These are phyloP conservation scores for Coemansia sp. DNA, from an alignment of 192 early-diverging fungal species.

Conservation along the genomic window DNA sequence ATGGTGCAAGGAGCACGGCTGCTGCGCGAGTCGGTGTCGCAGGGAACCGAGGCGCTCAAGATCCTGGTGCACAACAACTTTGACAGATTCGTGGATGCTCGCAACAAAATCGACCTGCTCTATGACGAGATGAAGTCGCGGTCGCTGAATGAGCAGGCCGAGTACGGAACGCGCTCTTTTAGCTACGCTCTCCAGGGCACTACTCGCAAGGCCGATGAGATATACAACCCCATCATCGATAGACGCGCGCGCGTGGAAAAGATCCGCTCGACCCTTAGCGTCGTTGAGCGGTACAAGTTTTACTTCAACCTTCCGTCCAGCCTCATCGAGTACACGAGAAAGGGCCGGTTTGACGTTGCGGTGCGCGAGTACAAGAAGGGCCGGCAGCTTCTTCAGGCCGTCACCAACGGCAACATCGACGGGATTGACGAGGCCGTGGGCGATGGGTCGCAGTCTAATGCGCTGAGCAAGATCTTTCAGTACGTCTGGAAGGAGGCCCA, in stretches of 20 bases:
- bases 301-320: conserved; percentile 95
- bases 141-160: conserved; percentile 73
- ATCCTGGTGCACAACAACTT: conserved; percentile 93
- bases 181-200: conserved; percentile 64
- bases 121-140: conserved; percentile 89
- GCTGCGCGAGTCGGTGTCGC: conserved; percentile 68
- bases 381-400: conserved; percentile 66
- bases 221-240: conserved; percentile 85
- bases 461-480: conserved; percentile 78
- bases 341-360: conserved; percentile 84
- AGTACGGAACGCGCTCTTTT: conserved; percentile 78
- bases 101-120: conserved; percentile 90
- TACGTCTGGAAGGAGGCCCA: conserved; percentile 93
- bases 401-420: conserved; percentile 39
- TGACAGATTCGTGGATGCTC: conserved; percentile 93
- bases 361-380: conserved; percentile 98
- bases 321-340: conserved; percentile 75
- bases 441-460: conserved; percentile 28
- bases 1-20: conserved; percentile 70
- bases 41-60: conserved; percentile 82
- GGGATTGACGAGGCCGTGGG: neutral
- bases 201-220: conserved; percentile 64
- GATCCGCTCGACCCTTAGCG: conserved; percentile 80
- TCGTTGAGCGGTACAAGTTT: conserved; percentile 96
- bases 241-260: conserved; percentile 82